Conservation (phyloP, 495 filamentous ascomycete genomes). For the Zalerion maritima region DNA sequence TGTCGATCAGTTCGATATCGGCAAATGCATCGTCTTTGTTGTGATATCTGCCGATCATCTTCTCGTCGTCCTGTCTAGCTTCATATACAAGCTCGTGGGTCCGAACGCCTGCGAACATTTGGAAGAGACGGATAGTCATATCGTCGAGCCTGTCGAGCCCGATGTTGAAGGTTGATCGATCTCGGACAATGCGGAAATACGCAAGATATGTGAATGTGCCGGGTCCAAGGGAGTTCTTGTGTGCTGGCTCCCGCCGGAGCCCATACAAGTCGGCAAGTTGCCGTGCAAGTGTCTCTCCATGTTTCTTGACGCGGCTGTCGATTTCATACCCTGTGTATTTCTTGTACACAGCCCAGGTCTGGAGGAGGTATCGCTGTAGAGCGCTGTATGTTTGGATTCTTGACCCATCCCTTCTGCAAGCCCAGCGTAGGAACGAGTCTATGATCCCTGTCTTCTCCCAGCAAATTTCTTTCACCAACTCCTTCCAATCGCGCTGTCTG, state of each 20-base stretch:
- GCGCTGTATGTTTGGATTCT: conserved; percentile 6
- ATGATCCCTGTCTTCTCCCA: conserved; percentile 3
- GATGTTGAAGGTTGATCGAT: conserved; percentile 2
- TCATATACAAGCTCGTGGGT: conserved; percentile 1
- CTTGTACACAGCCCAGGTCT: conserved; percentile 1
- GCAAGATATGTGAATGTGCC: conserved; percentile 2
- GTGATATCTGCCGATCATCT: neutral
- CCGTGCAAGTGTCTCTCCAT: neutral
- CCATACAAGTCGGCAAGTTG: conserved; percentile 1
- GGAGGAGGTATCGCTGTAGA: conserved; percentile 1
- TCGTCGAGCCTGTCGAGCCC: conserved; percentile 3
- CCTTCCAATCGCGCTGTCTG: conserved; percentile 4
- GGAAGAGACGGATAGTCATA: neutral
- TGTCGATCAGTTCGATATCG: conserved; percentile 1
- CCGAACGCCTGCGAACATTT: conserved; percentile 1
- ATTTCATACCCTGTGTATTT: conserved; percentile 3
- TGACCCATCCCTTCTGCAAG: conserved; percentile 2
- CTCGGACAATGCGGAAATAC: conserved; percentile 2
- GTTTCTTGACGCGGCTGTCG: too few species aligned
- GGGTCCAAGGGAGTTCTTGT: conserved; percentile 2
- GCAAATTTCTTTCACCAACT: conserved; percentile 2
- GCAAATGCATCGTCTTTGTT: conserved; percentile 2
- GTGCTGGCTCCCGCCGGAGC: conserved; percentile 2
- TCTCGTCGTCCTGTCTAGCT: neutral
- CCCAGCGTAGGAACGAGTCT: conserved; percentile 2